phyloP scores from a whole-genome alignment of 257 asterid genomes.

The Leptodermis oblonga region DNA sequence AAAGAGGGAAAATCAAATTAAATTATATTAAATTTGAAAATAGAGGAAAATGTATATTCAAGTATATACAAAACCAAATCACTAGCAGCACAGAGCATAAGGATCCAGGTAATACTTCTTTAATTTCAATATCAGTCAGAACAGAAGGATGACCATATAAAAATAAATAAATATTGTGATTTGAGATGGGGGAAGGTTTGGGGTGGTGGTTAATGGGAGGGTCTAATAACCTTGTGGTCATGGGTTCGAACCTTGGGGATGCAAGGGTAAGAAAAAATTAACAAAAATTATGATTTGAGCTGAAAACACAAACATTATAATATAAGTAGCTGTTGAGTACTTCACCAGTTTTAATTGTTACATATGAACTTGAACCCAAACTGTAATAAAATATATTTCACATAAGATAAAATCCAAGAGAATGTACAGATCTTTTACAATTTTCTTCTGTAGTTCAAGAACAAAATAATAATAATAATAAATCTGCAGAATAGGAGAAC shows the following conservation, averaged over 20 bases:
- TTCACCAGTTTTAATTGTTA: neutral
- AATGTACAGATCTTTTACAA: neutral
- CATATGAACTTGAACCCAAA: neutral
- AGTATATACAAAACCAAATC: neutral
- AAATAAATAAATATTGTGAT: neutral
- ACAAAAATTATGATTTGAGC: neutral
- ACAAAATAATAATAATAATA: too few relatives aligned
- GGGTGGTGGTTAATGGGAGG: too few relatives aligned
- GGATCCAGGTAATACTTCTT: neutral
- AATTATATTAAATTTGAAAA: too few relatives aligned
- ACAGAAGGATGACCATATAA: neutral
- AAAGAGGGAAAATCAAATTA: neutral
- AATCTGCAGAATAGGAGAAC: conserved; percentile 25
- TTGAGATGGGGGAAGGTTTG: too few relatives aligned
- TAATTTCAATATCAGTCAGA: neutral
- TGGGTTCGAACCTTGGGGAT: too few relatives aligned
- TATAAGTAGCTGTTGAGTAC: neutral
- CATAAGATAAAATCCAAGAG: neutral
- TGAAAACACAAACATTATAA: neutral
- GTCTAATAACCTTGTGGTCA: too few relatives aligned
- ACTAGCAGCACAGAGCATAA: neutral
- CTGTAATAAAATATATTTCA: neutral
- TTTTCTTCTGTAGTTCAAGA: neutral
- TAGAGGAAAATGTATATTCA: neutral
- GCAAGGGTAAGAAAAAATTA: too few relatives aligned